Evolutionary conservation across 805 yeast species (phyloP).

Genomic region (Priceomyces fermenticarens): DNA sequence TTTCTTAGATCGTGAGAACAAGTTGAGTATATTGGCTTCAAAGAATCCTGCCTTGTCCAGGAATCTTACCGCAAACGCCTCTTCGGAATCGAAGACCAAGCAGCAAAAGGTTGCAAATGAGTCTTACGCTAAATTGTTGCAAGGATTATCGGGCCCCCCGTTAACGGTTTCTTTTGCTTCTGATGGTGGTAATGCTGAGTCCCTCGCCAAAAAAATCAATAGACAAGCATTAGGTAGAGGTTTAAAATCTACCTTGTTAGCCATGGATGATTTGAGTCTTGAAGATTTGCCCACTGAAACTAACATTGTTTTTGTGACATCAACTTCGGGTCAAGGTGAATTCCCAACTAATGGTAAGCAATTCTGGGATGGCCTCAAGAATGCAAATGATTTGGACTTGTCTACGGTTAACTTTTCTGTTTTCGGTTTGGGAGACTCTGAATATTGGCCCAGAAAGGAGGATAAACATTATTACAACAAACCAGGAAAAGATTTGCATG

Average conservation of each 20-base stretch:
- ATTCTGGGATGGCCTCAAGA: slow-evolving; percentile 71
- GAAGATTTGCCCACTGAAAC: slow-evolving; percentile 74
- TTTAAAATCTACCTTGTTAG: slow-evolving; percentile 58
- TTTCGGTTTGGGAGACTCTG: slow-evolving; percentile 78
- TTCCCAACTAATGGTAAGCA: slow-evolving; percentile 78
- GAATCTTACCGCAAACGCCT: slow-evolving; percentile 62
- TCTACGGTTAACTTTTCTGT: slow-evolving; percentile 55
- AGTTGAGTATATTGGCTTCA: slow-evolving; percentile 68
- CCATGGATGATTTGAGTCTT: slow-evolving; percentile 69
- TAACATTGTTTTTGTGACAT: slow-evolving; percentile 64
- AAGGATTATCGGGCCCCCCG: slow-evolving; percentile 91
- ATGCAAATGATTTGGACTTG: slow-evolving; percentile 61
- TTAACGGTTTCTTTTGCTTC: slow-evolving; percentile 82
- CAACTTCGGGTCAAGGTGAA: slow-evolving; percentile 87
- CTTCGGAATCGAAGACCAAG: slow-evolving; percentile 51
- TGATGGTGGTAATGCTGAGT: slow-evolving; percentile 87
- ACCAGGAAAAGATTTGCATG: slow-evolving; percentile 73
- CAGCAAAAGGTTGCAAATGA: slow-evolving; percentile 70
- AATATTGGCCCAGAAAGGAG: slow-evolving; percentile 96
- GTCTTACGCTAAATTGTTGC: slow-evolving; percentile 74
- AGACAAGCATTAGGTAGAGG: slow-evolving; percentile 81
- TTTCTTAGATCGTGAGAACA: slow-evolving; percentile 88
- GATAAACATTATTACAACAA: slow-evolving; percentile 92
- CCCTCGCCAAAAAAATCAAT: slow-evolving; percentile 73
- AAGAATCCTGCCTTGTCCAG: slow-evolving; percentile 75